phyloP scores from a whole-genome alignment of 306 rosid species.

The Erythrophleum fordii region DNA sequence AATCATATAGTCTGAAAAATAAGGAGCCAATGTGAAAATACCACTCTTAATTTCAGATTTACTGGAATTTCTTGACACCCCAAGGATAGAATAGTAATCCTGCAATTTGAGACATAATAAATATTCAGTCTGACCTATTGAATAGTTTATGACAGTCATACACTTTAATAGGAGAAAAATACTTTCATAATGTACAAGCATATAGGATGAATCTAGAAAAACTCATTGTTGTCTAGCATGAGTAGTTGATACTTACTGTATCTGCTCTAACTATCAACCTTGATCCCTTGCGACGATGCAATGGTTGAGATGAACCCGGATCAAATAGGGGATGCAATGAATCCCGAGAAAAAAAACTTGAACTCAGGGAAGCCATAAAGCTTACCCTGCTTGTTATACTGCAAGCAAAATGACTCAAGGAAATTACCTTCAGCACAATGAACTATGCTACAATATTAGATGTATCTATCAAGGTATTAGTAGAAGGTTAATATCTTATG shows the following conservation, averaged over 20 bases:
- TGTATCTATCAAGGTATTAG: neutral
- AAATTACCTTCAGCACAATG: constrained; percentile 20
- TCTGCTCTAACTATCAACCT: constrained; percentile 83
- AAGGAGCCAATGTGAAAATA: constrained; percentile 41
- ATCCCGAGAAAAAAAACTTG: constrained; percentile 66
- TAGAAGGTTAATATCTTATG: neutral
- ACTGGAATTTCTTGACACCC: constrained; percentile 82
- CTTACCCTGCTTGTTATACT: constrained; percentile 61
- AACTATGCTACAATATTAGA: neutral
- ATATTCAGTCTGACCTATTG: constrained; percentile 19
- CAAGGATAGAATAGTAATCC: constrained; percentile 93
- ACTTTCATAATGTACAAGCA: constrained; percentile 7
- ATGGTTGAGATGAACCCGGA: constrained; percentile 53
- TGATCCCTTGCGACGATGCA: constrained; percentile 63
- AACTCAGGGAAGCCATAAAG: constrained; percentile 59
- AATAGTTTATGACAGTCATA: constrained; percentile 10
- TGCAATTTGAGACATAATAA: constrained; percentile 47
- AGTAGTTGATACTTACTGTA: constrained; percentile 60
- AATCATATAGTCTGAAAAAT: neutral
- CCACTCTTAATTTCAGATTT: constrained; percentile 98
- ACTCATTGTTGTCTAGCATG: constrained; percentile 15
- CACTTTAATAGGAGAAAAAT: neutral
- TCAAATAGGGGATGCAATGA: constrained; percentile 53
- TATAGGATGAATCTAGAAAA: constrained; percentile 7
- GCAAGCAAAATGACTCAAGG: constrained; percentile 44